A percentile compares a stretch with the other conserved stretches of the same genome.
These are phyloP conservation scores for Eimeria falciformis DNA, from an alignment of 169 alveolate species.

Conservation along the genomic window DNA sequence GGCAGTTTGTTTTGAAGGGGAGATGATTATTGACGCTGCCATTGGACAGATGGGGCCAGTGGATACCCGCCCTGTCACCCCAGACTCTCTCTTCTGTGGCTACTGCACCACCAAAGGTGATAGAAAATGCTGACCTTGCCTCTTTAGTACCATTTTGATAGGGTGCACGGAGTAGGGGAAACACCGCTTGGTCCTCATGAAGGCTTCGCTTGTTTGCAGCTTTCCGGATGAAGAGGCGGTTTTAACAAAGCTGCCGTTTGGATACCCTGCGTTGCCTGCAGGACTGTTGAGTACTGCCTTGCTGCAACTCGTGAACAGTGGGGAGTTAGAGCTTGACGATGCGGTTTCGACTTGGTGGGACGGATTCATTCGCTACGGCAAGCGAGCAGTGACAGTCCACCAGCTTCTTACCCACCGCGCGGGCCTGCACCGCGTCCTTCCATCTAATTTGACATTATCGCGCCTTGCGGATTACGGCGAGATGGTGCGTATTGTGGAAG, in stretches of 20 bases:
- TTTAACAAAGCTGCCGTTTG: no score
- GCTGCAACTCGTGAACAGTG: slow-evolving; percentile 80
- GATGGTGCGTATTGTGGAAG: slow-evolving; percentile 81
- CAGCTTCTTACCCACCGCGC: slow-evolving; percentile 83
- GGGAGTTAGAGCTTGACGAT: slow-evolving; percentile 81
- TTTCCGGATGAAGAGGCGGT: no score
- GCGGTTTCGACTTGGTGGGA: slow-evolving; percentile 86
- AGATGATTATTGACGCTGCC: slow-evolving; percentile 73
- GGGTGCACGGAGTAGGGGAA: no score
- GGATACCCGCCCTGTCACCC: slow-evolving; percentile 77
- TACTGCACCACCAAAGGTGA: slow-evolving; percentile 74
- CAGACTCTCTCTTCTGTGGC: slow-evolving; percentile 77
- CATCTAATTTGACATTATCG: slow-evolving; percentile 78
- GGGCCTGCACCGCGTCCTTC: slow-evolving; percentile 83
- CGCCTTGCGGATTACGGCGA: slow-evolving; percentile 77
- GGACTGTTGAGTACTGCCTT: slow-evolving; percentile 82
- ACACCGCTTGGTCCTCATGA: no score
- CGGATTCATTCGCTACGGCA: slow-evolving; percentile 85
- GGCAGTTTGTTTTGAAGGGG: slow-evolving; percentile 80
- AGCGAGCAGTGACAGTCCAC: slow-evolving; percentile 81
- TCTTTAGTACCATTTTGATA: no score
- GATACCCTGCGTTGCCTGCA: slow-evolving; percentile 14
- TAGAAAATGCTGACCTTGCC: no score
- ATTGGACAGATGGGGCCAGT: slow-evolving; percentile 84
- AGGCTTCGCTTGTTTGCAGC: no score